A percentile compares a stretch with the other conserved stretches of the same genome.
Evolutionary conservation across 208 protist species (phyloP).

Genomic region (Naegleria fowleri): DNA sequence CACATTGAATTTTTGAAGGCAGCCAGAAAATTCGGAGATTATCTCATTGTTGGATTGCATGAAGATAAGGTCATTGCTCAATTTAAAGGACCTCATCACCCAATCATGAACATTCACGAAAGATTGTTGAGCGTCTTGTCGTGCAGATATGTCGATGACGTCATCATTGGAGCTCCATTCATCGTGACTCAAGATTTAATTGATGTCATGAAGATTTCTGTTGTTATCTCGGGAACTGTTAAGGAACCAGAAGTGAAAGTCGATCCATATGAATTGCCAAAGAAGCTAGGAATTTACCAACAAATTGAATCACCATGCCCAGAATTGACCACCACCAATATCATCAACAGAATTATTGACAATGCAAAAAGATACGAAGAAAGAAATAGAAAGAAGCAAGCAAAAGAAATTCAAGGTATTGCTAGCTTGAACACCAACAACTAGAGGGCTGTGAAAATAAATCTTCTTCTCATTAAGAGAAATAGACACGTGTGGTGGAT

Average conservation of each 20-base stretch:
- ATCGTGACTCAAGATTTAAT: conserved; percentile 82
- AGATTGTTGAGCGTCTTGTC: conserved; percentile 88
- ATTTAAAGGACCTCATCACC: conserved; percentile 82
- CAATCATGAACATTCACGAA: conserved; percentile 98
- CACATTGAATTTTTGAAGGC: conserved; percentile 85
- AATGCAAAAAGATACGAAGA: conserved; percentile 4
- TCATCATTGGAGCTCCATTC: conserved; percentile 93
- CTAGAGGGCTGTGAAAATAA: too few species aligned
- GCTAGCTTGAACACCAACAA: background rate
- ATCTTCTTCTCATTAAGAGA: too few species aligned
- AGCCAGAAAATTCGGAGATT: conserved; percentile 81
- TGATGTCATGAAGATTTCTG: conserved; percentile 62
- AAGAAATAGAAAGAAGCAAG: conserved; percentile 27
- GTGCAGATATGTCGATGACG: conserved; percentile 93
- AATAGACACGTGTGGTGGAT: too few species aligned
- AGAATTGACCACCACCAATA: conserved; percentile 19
- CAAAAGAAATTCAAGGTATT: background rate
- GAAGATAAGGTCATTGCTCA: conserved; percentile 81
- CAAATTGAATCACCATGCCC: background rate
- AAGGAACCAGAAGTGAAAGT: conserved; percentile 28
- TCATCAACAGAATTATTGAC: conserved; percentile 17
- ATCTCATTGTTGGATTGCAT: conserved; percentile 91
- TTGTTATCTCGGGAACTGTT: conserved; percentile 72
- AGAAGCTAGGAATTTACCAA: conserved; percentile 1
- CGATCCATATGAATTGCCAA: conserved; percentile 44